These are phyloP conservation scores for Penicillium sp. DNA, from an alignment of 2,329 filamentous ascomycete genomes.

Conservation along the genomic window DNA sequence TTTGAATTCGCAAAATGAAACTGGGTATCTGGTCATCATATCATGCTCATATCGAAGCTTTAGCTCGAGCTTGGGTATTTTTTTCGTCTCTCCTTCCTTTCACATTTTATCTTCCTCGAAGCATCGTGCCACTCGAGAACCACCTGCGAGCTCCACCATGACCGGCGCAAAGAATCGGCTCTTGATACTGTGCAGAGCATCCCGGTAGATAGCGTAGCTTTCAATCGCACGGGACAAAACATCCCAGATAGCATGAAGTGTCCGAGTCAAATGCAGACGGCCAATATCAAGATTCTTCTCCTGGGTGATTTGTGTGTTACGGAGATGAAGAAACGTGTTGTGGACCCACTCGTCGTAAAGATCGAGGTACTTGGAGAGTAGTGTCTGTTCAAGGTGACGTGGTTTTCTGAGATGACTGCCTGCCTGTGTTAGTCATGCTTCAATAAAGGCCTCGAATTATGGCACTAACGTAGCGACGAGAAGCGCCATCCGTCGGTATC, in stretches of 20 bases:
- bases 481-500: slow-evolving; percentile 18
- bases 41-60: neutral
- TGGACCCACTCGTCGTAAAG: slow-evolving; percentile 31
- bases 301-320: slow-evolving; percentile 16
- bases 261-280: slow-evolving; percentile 13
- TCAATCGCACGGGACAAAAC: slow-evolving; percentile 20
- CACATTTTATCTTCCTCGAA: neutral
- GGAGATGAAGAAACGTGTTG: slow-evolving; percentile 20
- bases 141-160: neutral
- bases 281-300: slow-evolving; percentile 8
- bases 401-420: slow-evolving; percentile 23
- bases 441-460: neutral
- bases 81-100: neutral
- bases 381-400: slow-evolving; percentile 17
- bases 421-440: neutral
- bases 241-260: slow-evolving; percentile 21
- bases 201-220: slow-evolving; percentile 20
- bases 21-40: neutral
- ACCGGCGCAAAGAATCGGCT: slow-evolving; percentile 11
- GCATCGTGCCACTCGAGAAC: neutral
- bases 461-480: slow-evolving; percentile 23
- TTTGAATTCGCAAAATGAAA: neutral
- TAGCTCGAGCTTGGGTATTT: neutral
- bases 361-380: slow-evolving; percentile 24
- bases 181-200: slow-evolving; percentile 15